Base-by-base conservation (phyloP, 2,329 filamentous ascomycete genomes). In the Chaetomium globosum region DNA sequence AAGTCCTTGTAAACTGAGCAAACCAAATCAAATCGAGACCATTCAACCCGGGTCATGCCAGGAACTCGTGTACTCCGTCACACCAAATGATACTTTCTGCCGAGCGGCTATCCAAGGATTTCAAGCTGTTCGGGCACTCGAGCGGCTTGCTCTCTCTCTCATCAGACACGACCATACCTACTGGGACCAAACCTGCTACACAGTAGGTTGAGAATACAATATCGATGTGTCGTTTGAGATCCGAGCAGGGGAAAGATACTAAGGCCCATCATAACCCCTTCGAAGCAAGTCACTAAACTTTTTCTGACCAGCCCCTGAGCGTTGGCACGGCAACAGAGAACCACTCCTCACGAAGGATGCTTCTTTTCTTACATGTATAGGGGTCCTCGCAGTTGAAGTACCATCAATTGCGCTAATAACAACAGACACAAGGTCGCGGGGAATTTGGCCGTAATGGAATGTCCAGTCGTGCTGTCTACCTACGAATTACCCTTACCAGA, bases 291-390 rank as follows among this genome's bases (percentile, higher is more conserved):
- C 66, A 68, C 61, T 58, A 57, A 58, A 64, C 77, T 5, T 3
- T 48, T 78, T 80, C 71, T 71, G 74, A 73, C 69, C 31, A 8
- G 39, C 70, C 68, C 68, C 71, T 75, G 73, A 75, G 68, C 69
- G 70, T 56, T 62, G 69, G 66, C 60, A 56, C 26, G 65, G 72
- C 70, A 81, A 81, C 82, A 93, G 89, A 93, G 93, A 87, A 92
- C 90, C 82, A 93, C 90, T 75, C 79, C 88, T 75, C 87, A 92
- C 78, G 91, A 39, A 19, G 16, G 13, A 6, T 4, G 3, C 36
- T 13, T 12, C 12, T 12, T 36, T 36, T 13, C 10, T 13, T 19
- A 39, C 12, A 19, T 16, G 36, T 39, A 16, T 5, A 39, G 13
- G 36, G 36, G 13, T 5, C 4, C 36, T 19, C 33, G 5, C 13